phyloP scores from a whole-genome alignment of 2,329 filamentous ascomycete genomes.

The Fusarium torulosum region DNA sequence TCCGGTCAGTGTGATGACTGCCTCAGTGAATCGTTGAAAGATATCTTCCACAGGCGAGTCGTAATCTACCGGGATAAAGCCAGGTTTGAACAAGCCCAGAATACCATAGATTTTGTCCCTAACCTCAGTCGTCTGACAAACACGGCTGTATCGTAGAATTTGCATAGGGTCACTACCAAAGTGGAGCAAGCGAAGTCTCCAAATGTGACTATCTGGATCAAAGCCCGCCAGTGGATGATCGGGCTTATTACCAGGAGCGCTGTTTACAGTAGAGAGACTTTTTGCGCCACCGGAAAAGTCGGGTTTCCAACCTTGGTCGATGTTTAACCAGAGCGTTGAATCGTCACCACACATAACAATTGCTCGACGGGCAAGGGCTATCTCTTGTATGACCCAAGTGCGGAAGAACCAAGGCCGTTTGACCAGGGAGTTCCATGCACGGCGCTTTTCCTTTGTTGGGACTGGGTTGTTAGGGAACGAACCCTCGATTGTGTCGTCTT shows the following conservation, averaged over 20 bases:
- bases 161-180: conserved; percentile 7
- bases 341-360: conserved; percentile 23
- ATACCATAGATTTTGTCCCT: conserved; percentile 25
- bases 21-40: conserved; percentile 19
- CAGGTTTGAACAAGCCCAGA: conserved; percentile 16
- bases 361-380: conserved; percentile 11
- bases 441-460: background rate
- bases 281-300: conserved; percentile 15
- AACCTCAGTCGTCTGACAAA: conserved; percentile 18
- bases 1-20: background rate
- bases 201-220: conserved; percentile 9
- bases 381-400: conserved; percentile 30
- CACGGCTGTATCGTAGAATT: conserved; percentile 16
- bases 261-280: background rate
- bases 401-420: conserved; percentile 31
- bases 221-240: conserved; percentile 19
- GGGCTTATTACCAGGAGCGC: rapidly evolving
- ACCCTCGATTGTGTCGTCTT: background rate
- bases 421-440: conserved; percentile 10
- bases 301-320: background rate
- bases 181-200: background rate
- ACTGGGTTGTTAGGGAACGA: rapidly evolving
- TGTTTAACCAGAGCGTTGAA: background rate
- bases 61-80: conserved; percentile 8
- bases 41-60: conserved; percentile 2